phyloP scores from a whole-genome alignment of 148 eudicot species.

The Camellia sinensis region DNA sequence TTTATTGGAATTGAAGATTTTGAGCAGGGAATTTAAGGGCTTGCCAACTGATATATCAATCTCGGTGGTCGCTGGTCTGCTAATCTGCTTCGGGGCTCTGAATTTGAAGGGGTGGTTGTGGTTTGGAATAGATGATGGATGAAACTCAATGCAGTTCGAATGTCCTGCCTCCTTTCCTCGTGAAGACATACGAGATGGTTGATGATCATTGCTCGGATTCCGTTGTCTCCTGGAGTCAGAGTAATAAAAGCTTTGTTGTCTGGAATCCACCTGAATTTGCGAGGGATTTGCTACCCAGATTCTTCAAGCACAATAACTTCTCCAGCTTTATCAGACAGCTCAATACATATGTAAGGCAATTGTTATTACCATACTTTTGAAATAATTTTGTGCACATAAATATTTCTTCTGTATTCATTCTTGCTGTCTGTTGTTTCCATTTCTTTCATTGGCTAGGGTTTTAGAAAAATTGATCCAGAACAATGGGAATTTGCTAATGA shows the following conservation, averaged over 20 bases:
- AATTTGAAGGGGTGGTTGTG: conserved; percentile 17
- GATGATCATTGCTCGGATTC: conserved; percentile 66
- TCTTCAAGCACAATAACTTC: conserved; percentile 90
- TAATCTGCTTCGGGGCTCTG: conserved; percentile 6
- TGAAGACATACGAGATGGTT: conserved; percentile 91
- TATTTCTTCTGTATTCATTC: neutral
- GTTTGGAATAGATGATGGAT: conserved; percentile 47
- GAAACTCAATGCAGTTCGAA: conserved; percentile 61
- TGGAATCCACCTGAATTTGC: conserved; percentile 74
- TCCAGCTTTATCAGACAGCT: conserved; percentile 92
- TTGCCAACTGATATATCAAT: conserved; percentile 14
- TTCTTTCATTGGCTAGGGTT: conserved; percentile 49
- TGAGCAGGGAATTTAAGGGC: conserved; percentile 15
- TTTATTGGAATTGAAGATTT: neutral
- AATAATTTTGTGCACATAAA: neutral
- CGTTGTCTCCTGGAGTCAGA: conserved; percentile 75
- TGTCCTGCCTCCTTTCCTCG: conserved; percentile 74
- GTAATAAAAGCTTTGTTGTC: conserved; percentile 69
- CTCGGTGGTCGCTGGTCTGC: neutral
- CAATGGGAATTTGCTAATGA: conserved; percentile 95
- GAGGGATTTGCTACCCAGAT: conserved; percentile 65
- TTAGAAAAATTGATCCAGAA: conserved; percentile 89
- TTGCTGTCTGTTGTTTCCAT: neutral
- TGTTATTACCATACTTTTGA: neutral
- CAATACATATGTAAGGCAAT: conserved; percentile 75